Evolutionary conservation across 257 asterid genomes (phyloP).

Genomic region (Solanum virginianum): DNA sequence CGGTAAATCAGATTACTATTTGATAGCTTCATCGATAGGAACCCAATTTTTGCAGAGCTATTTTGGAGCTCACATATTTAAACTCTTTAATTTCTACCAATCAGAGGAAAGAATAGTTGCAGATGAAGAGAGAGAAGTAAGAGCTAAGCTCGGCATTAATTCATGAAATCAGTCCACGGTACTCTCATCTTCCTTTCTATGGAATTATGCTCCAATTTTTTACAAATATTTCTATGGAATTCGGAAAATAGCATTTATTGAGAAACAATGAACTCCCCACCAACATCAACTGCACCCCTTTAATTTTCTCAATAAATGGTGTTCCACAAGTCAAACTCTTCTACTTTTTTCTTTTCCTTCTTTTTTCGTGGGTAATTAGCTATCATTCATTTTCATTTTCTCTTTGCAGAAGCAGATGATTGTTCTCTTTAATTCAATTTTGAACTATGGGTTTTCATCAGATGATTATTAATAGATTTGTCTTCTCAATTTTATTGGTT

Average conservation of each 20-base stretch:
- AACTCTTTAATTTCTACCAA: background rate
- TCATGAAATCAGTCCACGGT: background rate
- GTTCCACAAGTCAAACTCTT: constrained; percentile 16
- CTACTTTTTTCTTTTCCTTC: background rate
- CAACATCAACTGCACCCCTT: constrained; percentile 25
- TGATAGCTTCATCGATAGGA: background rate
- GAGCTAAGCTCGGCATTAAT: background rate
- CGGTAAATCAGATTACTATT: background rate
- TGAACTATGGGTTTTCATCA: background rate
- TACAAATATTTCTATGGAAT: background rate
- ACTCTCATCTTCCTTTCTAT: background rate
- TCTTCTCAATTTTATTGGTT: constrained; percentile 7
- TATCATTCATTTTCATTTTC: background rate
- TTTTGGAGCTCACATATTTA: background rate
- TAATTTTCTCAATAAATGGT: constrained; percentile 12
- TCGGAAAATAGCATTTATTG: constrained; percentile 19
- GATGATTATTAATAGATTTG: background rate
- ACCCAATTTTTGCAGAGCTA: background rate
- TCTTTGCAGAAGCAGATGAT: background rate
- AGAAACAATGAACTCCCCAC: constrained; percentile 12
- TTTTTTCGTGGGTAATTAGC: background rate
- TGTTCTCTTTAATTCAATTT: background rate
- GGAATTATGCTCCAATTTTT: too few relatives aligned
- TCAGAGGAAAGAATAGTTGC: background rate
- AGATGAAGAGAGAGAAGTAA: background rate